Conservation (phyloP, 208 protist genomes). For the Leishmania turanica region DNA sequence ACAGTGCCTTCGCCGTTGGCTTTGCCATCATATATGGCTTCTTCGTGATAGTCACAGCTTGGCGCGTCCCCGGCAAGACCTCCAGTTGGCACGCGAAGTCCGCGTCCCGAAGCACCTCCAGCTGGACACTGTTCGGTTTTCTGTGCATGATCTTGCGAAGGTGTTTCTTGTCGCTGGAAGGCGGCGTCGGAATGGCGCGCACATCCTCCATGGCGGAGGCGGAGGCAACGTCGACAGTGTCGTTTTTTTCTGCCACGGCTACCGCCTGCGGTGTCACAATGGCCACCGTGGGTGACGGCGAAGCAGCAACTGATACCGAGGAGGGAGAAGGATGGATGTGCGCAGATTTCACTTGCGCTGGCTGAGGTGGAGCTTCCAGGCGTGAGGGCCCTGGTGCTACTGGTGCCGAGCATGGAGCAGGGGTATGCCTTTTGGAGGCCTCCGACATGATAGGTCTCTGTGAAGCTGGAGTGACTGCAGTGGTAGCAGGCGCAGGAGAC, state of each 20-base stretch:
- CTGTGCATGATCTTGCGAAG: constrained; percentile 2
- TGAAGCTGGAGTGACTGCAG: not conserved
- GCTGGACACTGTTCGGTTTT: not conserved
- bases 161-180: not conserved
- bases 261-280: not conserved
- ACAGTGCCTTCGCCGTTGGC: not conserved
- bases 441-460: not conserved
- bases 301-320: not conserved
- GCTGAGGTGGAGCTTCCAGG: not conserved
- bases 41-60: constrained; percentile 9
- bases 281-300: not conserved
- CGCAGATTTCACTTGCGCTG: not conserved
- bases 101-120: constrained; percentile 20
- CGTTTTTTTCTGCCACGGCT: not conserved
- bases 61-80: constrained; percentile 19
- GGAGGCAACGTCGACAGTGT: not conserved
- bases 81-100: constrained; percentile 28
- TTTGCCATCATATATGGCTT: constrained; percentile 7
- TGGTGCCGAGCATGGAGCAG: not conserved
- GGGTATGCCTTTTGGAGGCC: not conserved
- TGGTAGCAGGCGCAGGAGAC: not conserved
- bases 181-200: not conserved
- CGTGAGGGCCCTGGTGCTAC: not conserved
- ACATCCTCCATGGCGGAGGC: not conserved
- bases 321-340: not conserved